Evolutionary conservation across 345 rosid species (phyloP).

Genomic region (thale cress (Arabidopsis thaliana)): DNA sequence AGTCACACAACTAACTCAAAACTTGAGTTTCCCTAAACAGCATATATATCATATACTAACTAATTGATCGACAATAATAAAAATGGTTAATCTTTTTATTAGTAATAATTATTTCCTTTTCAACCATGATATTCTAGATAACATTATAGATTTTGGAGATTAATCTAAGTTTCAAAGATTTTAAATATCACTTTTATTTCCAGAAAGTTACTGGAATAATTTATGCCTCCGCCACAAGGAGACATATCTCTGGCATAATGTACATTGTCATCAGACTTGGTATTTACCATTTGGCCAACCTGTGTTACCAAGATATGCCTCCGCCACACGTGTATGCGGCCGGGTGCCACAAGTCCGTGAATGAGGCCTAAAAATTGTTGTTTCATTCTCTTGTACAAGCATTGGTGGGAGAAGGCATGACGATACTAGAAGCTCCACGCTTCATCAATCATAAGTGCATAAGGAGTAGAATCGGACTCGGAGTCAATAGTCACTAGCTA

Average conservation of each 20-base stretch:
- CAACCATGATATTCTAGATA: neutral
- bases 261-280: neutral
- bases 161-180: neutral
- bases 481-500: neutral
- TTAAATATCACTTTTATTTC: neutral
- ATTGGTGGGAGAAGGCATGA: neutral
- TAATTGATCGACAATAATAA: neutral
- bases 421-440: neutral
- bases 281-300: neutral
- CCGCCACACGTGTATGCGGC: neutral
- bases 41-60: neutral
- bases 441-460: neutral
- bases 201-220: neutral
- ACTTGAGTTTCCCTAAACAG: neutral
- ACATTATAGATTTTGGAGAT: neutral
- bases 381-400: neutral
- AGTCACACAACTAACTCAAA: neutral
- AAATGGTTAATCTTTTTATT: neutral
- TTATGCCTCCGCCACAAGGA: neutral
- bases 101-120: neutral
- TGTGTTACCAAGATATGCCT: neutral
- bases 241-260: neutral
- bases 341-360: neutral
- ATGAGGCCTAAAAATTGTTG: neutral
- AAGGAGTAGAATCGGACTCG: neutral